Evolutionary conservation across 352 stramenopile genomes (phyloP).

Genomic region (Pythium biforme): DNA sequence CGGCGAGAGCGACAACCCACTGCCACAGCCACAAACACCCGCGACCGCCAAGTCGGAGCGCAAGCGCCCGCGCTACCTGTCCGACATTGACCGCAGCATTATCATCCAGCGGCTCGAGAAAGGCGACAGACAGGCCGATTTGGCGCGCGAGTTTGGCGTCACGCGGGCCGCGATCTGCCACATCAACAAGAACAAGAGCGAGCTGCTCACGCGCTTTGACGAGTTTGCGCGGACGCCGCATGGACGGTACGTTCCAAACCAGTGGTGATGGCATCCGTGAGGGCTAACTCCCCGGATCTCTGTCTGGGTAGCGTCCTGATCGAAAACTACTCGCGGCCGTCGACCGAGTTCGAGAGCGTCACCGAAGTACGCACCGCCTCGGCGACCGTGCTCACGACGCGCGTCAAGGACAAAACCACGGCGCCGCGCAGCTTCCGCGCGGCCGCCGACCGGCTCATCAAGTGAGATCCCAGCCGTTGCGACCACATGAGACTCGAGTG

Average conservation of each 20-base stretch:
- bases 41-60: not conserved
- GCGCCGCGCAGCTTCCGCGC: constrained; percentile 5
- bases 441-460: constrained; percentile 21
- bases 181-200: constrained; percentile 66
- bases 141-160: constrained; percentile 68
- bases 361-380: constrained; percentile 37
- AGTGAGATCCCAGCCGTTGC: not conserved
- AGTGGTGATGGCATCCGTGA: too few species aligned
- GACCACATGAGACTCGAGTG: not conserved
- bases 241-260: constrained; percentile 8
- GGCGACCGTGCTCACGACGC: constrained; percentile 20
- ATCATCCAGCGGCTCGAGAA: constrained; percentile 63
- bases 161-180: constrained; percentile 69
- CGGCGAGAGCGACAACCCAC: not conserved
- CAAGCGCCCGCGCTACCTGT: constrained; percentile 18
- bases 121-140: constrained; percentile 57
- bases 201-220: constrained; percentile 15
- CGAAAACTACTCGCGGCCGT: constrained; percentile 34
- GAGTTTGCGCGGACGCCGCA: constrained; percentile 19
- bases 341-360: constrained; percentile 36
- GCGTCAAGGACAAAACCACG: constrained; percentile 20
- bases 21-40: too few species aligned
- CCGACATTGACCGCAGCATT: constrained; percentile 21
- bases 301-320: constrained; percentile 13
- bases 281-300: too few species aligned